Evolutionary conservation across 768 basidiomycete genomes (phyloP), one percentile per base, ranked within the genome.

Genomic region (Trametopsis cervina): DNA sequence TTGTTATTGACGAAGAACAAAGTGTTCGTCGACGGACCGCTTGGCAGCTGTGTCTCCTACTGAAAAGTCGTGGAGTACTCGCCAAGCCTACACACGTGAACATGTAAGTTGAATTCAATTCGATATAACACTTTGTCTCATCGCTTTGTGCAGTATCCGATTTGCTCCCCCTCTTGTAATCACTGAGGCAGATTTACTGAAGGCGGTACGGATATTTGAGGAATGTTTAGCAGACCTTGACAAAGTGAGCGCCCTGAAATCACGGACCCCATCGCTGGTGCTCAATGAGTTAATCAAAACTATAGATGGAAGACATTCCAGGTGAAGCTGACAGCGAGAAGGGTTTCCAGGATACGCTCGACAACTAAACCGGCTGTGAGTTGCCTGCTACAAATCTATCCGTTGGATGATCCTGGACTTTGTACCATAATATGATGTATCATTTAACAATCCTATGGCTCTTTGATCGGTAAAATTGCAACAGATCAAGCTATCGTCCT

Each of bases 111-210:
- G 12, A 10, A 6, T 45, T 12, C n/a, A 13, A 7, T 47, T 3
- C 42, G 41, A 29, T 47, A 25, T 22, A 13, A 40, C 43, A 4
- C 25, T 20, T 10, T n/a, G 36, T 29, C 37, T 47, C 12, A 46
- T 35, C 38, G 27, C 42, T 44, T 36, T 5, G 41, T 54, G 2
- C 58, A 97, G 93, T 45, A 88, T 99, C 57, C 92, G 95, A 25
- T 95, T 99, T 63, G 91, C 96, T 2, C 95, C 95, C 2, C 95
- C 95, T 2, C 68, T 99, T 46, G 90, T 98, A 53, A 99, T 99
- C 50, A 73, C 80, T n/a, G 91, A 96, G 59, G 81, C 77, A 17
- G 91, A 96, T 52, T 61, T 98, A 51, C 70, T 73, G 63, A 81
- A 79, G 64, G 85, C 83, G 18, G 75, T 96, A 12, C 66, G 64